Percentiles rank a stretch among this genome's conserved stretches.
Conservation (phyloP, 192 early-diverging fungal genomes). For the Podila minutissima region DNA sequence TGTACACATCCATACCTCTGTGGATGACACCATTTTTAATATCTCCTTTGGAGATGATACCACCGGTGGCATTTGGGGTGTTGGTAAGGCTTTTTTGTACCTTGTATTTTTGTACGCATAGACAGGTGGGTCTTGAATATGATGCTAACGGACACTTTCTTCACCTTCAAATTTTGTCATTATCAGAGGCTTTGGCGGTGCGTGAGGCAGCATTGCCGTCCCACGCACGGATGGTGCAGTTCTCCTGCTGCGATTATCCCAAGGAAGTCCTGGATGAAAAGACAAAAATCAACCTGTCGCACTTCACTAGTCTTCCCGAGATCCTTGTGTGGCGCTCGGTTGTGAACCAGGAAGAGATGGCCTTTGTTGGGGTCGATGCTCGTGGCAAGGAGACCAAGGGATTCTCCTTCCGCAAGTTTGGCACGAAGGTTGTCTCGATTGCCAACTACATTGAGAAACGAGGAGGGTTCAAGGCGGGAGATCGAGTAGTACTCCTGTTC, state of each 20-base stretch:
- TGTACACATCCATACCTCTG: conserved; percentile 64
- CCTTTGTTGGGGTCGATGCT: conserved; percentile 67
- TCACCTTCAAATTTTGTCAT: background rate
- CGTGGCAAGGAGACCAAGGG: conserved; percentile 69
- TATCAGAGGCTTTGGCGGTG: conserved; percentile 40
- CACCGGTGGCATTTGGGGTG: conserved; percentile 59
- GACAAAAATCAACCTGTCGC: conserved; percentile 70
- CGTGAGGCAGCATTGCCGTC: conserved; percentile 41
- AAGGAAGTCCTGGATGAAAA: conserved; percentile 75
- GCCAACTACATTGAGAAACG: conserved; percentile 73
- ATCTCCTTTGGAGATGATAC: conserved; percentile 64
- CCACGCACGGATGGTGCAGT: conserved; percentile 63
- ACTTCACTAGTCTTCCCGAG: conserved; percentile 76
- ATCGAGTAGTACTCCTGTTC: conserved; percentile 71
- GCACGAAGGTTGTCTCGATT: conserved; percentile 68
- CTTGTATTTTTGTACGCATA: background rate
- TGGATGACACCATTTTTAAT: conserved; percentile 70
- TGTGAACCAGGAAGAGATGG: conserved; percentile 69
- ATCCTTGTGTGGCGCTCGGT: conserved; percentile 79
- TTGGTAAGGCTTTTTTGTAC: conserved; percentile 15
- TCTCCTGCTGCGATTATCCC: conserved; percentile 75
- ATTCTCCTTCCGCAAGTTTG: conserved; percentile 78
- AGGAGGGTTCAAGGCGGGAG: conserved; percentile 60
- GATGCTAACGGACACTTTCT: background rate
- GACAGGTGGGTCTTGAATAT: background rate